These are phyloP conservation scores for Pseudoscleropodium purum DNA, from an alignment of 225 moss, liverwort and hornwort genomes.

Conservation along the genomic window DNA sequence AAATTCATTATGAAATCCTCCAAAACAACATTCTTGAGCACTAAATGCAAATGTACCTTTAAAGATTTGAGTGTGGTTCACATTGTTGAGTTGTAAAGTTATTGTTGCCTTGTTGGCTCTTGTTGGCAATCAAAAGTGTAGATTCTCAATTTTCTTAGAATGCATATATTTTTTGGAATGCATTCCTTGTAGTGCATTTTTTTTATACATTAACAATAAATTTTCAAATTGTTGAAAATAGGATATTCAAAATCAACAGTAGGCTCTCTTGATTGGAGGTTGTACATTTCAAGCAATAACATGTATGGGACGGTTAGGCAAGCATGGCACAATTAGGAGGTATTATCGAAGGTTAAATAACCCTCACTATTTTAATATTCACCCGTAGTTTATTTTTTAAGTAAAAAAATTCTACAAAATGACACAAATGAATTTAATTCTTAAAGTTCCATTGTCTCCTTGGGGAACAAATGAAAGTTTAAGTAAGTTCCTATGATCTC, in stretches of 20 bases:
- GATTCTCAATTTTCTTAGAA: neutral
- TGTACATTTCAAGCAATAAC: neutral
- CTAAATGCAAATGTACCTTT: too few relatives aligned
- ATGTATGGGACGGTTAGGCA: neutral
- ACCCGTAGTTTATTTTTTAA: neutral
- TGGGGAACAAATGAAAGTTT: neutral
- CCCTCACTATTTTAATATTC: neutral
- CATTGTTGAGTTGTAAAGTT: neutral
- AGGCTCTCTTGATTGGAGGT: neutral
- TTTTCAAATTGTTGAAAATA: neutral
- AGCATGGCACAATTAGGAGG: neutral
- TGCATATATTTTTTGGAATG: neutral
- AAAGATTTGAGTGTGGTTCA: neutral
- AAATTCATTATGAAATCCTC: too few relatives aligned
- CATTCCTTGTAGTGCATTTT: too few relatives aligned
- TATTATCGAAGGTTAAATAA: neutral
- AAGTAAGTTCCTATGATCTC: neutral
- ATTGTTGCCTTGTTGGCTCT: neutral
- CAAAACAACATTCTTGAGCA: too few relatives aligned
- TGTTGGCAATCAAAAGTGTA: neutral
- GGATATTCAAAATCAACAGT: accelerated
- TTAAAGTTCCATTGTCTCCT: neutral
- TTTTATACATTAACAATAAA: neutral
- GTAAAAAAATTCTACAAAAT: neutral
- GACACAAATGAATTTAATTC: neutral